phyloP scores from a whole-genome alignment of 495 filamentous ascomycete species.

The Lasiosphaeria ovina region DNA sequence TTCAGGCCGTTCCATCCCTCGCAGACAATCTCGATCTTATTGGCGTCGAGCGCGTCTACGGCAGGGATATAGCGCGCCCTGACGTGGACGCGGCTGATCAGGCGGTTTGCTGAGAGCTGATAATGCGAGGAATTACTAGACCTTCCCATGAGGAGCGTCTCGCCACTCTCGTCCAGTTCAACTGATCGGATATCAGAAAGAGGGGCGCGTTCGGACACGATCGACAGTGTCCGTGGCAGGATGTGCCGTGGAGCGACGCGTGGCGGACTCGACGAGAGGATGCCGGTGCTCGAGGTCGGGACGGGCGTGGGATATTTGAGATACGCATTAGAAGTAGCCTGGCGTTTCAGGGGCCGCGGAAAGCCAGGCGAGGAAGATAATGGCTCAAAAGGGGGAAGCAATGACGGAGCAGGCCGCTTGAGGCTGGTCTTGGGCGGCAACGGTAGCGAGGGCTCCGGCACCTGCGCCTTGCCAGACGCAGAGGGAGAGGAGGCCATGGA shows the following conservation, averaged over 20 bases:
- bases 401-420: conserved; percentile 75
- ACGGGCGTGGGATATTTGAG: conserved; percentile 83
- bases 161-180: conserved; percentile 77
- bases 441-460: conserved; percentile 32
- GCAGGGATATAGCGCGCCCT: conserved; percentile 78
- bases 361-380: conserved; percentile 82
- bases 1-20: conserved; percentile 95
- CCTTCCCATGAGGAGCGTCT: conserved; percentile 79
- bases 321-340: conserved; percentile 53
- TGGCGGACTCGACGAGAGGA: conserved; percentile 85
- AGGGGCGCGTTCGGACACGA: conserved; percentile 77
- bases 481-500: conserved; percentile 36
- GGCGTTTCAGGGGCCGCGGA: conserved; percentile 70
- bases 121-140: conserved; percentile 91
- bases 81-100: conserved; percentile 91
- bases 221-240: conserved; percentile 62
- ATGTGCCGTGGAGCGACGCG: conserved; percentile 54
- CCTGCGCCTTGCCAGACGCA: conserved; percentile 11
- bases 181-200: conserved; percentile 77
- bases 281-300: conserved; percentile 88
- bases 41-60: conserved; percentile 56
- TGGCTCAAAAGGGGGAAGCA: conserved; percentile 93
- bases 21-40: conserved; percentile 81
- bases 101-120: conserved; percentile 83
- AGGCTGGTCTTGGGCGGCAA: conserved; percentile 55